A percentile compares a stretch with the other conserved stretches of the same genome.
Conservation (phyloP, 768 basidiomycete species). For the Lepiota subincarnata region DNA sequence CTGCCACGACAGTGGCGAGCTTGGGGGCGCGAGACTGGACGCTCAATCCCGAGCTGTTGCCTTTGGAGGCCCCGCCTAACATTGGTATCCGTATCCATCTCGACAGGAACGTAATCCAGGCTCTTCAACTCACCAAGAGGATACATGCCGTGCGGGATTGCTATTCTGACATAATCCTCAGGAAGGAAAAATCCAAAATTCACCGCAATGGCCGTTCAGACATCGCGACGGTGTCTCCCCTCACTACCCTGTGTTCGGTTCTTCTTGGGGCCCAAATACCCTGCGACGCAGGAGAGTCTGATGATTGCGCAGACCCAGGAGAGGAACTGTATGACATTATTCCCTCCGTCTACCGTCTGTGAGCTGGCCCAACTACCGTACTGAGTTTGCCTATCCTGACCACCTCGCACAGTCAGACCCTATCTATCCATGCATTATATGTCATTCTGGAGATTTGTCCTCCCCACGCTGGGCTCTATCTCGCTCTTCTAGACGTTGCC, state of each 20-base stretch:
- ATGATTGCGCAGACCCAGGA: slow-evolving; percentile 20
- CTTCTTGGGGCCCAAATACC: slow-evolving; percentile 19
- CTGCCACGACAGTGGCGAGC: background rate
- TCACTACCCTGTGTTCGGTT: slow-evolving; percentile 10
- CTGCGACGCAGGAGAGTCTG: background rate
- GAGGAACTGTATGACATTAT: slow-evolving; percentile 48
- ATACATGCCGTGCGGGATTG: slow-evolving; percentile 53
- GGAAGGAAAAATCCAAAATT: slow-evolving; percentile 16
- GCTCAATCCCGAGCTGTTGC: slow-evolving; percentile 22
- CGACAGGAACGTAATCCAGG: slow-evolving; percentile 23
- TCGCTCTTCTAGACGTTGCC: slow-evolving; percentile 46
- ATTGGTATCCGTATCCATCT: slow-evolving; percentile 29
- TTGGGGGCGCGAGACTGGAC: background rate
- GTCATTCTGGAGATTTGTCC: slow-evolving; percentile 42
- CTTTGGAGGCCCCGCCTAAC: slow-evolving; percentile 35
- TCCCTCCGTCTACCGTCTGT: slow-evolving; percentile 52
- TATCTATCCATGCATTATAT: slow-evolving; percentile 39
- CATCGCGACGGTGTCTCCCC: slow-evolving; percentile 18
- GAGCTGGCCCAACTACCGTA: slow-evolving; percentile 6
- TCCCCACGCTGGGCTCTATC: slow-evolving; percentile 45
- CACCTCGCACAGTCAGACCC: background rate
- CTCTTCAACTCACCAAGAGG: slow-evolving; percentile 37
- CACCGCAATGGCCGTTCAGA: background rate
- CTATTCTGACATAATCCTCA: slow-evolving; percentile 47
- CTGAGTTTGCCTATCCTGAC: background rate